Conservation (phyloP, 257 asterid species). For the Parsonsia alboflavescens region DNA sequence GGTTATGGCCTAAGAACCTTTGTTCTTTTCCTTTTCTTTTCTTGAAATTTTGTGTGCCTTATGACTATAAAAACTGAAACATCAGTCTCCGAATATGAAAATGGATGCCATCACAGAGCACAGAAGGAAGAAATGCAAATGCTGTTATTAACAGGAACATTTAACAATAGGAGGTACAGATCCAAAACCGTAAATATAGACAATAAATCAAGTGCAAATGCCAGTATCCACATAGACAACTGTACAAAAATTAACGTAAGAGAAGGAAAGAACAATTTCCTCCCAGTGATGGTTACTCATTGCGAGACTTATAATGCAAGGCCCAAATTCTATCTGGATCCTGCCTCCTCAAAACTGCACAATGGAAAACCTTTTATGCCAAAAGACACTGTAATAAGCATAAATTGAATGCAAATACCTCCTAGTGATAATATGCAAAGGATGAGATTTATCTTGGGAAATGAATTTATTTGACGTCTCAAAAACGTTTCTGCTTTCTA, state of each 20-base stretch:
- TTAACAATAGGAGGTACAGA: neutral
- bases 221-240: neutral
- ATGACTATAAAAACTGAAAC: neutral
- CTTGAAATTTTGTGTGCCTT: neutral
- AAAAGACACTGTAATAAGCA: slow-evolving; percentile 23
- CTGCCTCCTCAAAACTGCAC: slow-evolving; percentile 39
- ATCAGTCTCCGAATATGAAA: neutral
- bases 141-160: neutral
- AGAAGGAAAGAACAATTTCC: slow-evolving; percentile 26
- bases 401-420: slow-evolving; percentile 20
- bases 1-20: neutral
- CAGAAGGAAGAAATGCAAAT: neutral
- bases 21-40: too few relatives aligned
- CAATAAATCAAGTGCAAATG: neutral
- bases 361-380: slow-evolving; percentile 35
- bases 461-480: neutral
- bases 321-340: slow-evolving; percentile 34
- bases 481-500: neutral
- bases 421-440: neutral
- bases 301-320: slow-evolving; percentile 32
- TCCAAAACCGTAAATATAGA: neutral
- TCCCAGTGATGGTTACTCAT: slow-evolving; percentile 31
- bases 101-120: neutral
- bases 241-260: slow-evolving; percentile 16
- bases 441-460: neutral